Percentiles rank a stretch among this genome's conserved stretches.
phyloP scores from a whole-genome alignment of 73 alveolate genomes.

The Paramecium biaurelia region DNA sequence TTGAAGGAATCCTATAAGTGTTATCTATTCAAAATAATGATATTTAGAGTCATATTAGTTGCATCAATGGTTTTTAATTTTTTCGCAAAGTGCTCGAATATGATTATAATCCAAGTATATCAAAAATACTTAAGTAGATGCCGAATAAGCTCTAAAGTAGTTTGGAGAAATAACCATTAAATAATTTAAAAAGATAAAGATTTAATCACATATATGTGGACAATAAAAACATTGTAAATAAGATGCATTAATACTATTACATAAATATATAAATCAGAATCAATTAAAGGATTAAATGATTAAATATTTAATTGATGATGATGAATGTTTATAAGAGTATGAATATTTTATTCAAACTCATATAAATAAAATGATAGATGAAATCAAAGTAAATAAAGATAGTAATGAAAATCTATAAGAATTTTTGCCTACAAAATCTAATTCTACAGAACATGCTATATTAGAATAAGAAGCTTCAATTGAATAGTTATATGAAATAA shows the following conservation, averaged over 20 bases:
- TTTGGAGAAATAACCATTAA: neutral
- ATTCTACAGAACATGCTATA: slow-evolving; percentile 15
- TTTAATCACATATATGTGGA: neutral
- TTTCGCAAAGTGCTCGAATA: neutral
- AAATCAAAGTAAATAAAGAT: neutral
- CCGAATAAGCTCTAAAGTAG: neutral
- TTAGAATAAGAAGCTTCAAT: neutral
- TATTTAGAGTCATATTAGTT: neutral
- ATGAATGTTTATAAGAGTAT: neutral
- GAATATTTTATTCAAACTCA: neutral
- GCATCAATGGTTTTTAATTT: neutral
- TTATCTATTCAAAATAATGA: neutral
- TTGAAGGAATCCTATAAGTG: neutral
- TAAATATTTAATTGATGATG: slow-evolving; percentile 15
- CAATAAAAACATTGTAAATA: neutral
- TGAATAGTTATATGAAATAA: slow-evolving; percentile 10
- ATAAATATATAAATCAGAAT: neutral
- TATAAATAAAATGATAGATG: neutral
- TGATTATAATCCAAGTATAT: slow-evolving; percentile 44
- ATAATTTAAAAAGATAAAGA: neutral
- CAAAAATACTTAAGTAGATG: neutral
- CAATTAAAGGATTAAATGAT: neutral
- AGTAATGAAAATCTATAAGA: neutral
- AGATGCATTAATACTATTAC: neutral
- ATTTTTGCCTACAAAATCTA: slow-evolving; percentile 12